These are phyloP conservation scores for Casuarina cunninghamiana DNA, from an alignment of 306 rosid genomes.

Conservation along the genomic window DNA sequence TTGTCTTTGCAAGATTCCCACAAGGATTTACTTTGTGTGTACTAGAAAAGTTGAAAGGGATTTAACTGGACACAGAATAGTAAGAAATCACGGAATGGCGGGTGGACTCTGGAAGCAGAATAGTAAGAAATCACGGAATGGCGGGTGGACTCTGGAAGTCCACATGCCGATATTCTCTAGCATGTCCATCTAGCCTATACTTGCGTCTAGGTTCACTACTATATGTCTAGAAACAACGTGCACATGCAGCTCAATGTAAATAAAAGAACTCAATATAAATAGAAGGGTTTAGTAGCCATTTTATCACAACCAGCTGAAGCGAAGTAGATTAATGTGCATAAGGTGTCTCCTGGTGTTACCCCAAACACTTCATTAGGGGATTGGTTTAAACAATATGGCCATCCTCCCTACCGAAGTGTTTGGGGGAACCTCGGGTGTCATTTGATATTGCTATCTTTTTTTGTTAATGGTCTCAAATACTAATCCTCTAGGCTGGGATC, in stretches of 20 bases:
- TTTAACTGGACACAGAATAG: background rate
- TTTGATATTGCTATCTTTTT: too few species aligned
- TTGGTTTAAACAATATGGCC: too few species aligned
- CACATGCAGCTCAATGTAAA: background rate
- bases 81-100: background rate
- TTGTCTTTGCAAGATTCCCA: background rate
- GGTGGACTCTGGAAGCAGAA: background rate
- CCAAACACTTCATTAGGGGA: background rate
- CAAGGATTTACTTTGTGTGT: background rate
- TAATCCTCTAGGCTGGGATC: too few species aligned
- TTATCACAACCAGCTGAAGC: background rate
- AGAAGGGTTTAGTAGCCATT: background rate
- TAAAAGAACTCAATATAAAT: background rate
- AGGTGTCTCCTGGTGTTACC: background rate
- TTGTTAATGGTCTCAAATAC: too few species aligned
- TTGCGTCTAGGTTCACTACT: background rate
- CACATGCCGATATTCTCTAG: background rate
- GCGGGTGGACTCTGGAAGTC: background rate
- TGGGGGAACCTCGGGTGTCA: too few species aligned
- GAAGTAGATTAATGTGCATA: background rate
- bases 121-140: background rate
- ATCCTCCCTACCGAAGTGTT: too few species aligned
- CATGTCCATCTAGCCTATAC: background rate
- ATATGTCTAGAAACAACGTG: background rate
- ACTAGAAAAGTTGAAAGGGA: background rate